phyloP scores from a whole-genome alignment of 2,329 filamentous ascomycete genomes.

The Calcarisporium arbuscula region DNA sequence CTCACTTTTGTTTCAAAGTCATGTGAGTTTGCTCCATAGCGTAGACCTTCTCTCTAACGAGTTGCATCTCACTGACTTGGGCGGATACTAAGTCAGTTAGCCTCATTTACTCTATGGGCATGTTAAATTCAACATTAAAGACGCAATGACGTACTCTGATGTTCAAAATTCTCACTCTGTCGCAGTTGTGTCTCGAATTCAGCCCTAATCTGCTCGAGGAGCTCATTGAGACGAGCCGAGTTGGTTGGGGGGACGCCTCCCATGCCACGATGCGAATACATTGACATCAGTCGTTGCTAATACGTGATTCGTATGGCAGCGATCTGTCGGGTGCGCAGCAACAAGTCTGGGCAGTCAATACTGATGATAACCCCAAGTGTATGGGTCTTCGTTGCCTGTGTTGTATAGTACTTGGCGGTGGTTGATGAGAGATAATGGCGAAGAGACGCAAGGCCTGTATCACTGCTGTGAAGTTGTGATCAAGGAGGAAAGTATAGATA shows the following conservation, averaged over 20 bases:
- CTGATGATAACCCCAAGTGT: no score
- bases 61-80: constrained; percentile 91
- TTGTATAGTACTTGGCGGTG: no score
- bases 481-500: no score
- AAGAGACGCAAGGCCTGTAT: no score
- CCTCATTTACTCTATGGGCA: constrained; percentile 3
- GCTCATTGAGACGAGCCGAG: constrained; percentile 71
- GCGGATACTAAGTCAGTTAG: constrained; percentile 60
- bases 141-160: constrained; percentile 88
- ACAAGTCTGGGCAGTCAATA: no score
- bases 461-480: no score
- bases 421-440: no score
- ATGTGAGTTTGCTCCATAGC: constrained; percentile 86
- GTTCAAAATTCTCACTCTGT: constrained; percentile 80
- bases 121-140: no score
- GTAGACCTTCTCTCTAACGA: constrained; percentile 89
- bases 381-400: no score
- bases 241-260: constrained; percentile 57
- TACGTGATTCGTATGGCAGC: no score
- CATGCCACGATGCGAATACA: constrained; percentile 90
- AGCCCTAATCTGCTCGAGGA: constrained; percentile 81
- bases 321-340: no score
- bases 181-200: constrained; percentile 86
- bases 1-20: constrained; percentile 85
- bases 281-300: constrained; percentile 46